Evolutionary conservation across 208 protist species (phyloP), one percentile per base, ranked within the genome.

Genomic region (Wallacemonas sp.): DNA sequence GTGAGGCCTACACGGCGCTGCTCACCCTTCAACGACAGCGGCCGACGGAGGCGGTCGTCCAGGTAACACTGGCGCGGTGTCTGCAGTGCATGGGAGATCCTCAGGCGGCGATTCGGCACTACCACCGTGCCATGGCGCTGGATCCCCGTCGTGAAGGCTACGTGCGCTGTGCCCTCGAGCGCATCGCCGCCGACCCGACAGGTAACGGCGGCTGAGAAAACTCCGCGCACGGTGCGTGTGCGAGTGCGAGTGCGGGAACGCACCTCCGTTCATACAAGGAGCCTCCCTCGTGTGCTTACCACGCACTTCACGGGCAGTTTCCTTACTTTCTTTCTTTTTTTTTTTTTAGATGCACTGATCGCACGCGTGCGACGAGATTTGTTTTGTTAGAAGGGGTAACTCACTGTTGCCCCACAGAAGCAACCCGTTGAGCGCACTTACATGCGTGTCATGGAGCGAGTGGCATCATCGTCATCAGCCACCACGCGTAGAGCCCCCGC

Each of bases 11-110:
- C 27, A 63, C 63, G 4, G 91, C 89, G 63, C 62, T 99, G 21
- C 59, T 83, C 10, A 76, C 76, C 57, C 78, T 98, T 50, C 71
- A 79, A 34, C 71, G 81, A 44, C 55, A 76, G n/a, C 89, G 79
- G 19, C 93, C 95, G 1, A 79, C 85, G 44, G 96, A 99, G 69
- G 85, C 93, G 22, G 79, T 85, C 55, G 68, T 98, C 17, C 89
- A 97, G 57, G 78, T 97, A 33, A 78, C 93, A 13, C 74, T 98
- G 22, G 94, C 87, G 32, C 89, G 92, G 62, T 89, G 91, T 52
- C 68, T 85, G 63, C 68, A 85, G 42, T 67, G 70, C 17, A 63
- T 87, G 55, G 76, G 77, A 1, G 48, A 78, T 1, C 46, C 77
- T 13, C 65, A 79, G 12, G 52, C 83, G 38, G 90, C 90, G 30